Base-by-base conservation (phyloP, 768 basidiomycete species). In the Kwoniella shandongensis region DNA sequence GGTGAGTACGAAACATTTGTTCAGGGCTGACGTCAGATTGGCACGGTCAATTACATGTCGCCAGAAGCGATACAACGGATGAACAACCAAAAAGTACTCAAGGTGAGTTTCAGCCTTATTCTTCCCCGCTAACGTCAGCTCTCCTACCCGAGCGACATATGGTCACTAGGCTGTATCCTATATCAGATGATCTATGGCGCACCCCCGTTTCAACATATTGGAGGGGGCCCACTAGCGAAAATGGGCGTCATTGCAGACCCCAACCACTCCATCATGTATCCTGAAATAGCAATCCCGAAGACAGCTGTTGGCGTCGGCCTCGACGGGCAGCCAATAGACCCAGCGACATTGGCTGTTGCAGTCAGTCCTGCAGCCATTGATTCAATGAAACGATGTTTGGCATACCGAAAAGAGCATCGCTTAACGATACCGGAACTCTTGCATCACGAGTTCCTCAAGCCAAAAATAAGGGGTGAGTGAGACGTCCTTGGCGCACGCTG, bases 181-280 rank as follows among this genome's bases (percentile, higher is more conserved):
- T 97, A 99, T 78, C 94, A 99, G 72, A 97, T 99, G 91, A 83
- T 97, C 11, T 98, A 98, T 69, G 91, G 94, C 17, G 84, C 85
- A 18, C 88, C 91, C 0, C 94, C 94, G 1, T 99, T 98, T 81
- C 85, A 88, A 36, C 85, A 88, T 62, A 82, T 94, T 18, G 83
- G 84, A 4, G 82, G 75, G n/a, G 75, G 75, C 2, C 75, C 76
- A 4, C 59, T 92, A 35, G 84, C 84, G 46, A 97, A 96, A 79
- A 92, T 97, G 88, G 87, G 86, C 63, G 88, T 88, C 7, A 99
- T 99, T 66, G 89, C 91, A 10, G 87, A 93, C 76, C 78, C 83
- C 11, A 78, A 80, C 1, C 82, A 91, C 65, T 76, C 81, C 22
- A 96, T 99, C 68, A 83, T 86, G n/a, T 98, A 87, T 72, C 88